Evolutionary conservation across 2,329 filamentous ascomycete species (phyloP).

Genomic region (Pseudogymnoascus sp.): DNA sequence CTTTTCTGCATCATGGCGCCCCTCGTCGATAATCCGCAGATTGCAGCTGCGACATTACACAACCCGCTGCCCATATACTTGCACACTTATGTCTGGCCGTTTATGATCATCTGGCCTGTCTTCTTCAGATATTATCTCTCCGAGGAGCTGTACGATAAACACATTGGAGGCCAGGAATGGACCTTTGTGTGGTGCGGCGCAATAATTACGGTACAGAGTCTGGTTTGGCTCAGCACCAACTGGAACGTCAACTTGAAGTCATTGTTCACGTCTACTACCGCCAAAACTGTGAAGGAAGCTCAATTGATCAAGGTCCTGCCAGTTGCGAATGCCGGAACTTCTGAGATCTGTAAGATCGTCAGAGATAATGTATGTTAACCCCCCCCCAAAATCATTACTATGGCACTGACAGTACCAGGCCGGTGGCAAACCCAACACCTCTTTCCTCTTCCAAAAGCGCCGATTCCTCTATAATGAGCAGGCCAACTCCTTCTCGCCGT

Average conservation of each 20-base stretch:
- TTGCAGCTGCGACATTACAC: conserved; percentile 79
- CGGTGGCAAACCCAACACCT: conserved; percentile 68
- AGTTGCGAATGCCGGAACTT: conserved; percentile 76
- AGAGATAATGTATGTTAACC: conserved; percentile 56
- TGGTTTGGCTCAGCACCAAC: conserved; percentile 92
- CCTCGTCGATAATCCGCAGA: conserved; percentile 88
- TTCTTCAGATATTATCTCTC: conserved; percentile 86
- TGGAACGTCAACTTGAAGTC: conserved; percentile 89
- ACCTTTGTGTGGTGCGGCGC: conserved; percentile 89
- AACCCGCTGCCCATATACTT: conserved; percentile 75
- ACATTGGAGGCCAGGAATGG: conserved; percentile 95
- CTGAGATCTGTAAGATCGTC: conserved; percentile 79
- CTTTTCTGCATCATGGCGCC: conserved; percentile 51
- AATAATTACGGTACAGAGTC: conserved; percentile 80
- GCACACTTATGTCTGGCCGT: conserved; percentile 91
- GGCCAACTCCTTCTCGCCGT: conserved; percentile 68
- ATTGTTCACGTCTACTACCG: conserved; percentile 70
- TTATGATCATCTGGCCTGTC: conserved; percentile 81
- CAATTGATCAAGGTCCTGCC: conserved; percentile 89
- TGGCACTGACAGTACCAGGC: conserved; percentile 37
- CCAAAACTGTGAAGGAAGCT: conserved; percentile 64
- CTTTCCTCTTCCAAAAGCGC: conserved; percentile 97
- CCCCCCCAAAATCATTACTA: not conserved
- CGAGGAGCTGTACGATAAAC: conserved; percentile 75
- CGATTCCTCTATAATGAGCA: conserved; percentile 79